Base-by-base conservation (phyloP, 2,329 filamentous ascomycete species). In the Colletotrichum theobromicola region DNA sequence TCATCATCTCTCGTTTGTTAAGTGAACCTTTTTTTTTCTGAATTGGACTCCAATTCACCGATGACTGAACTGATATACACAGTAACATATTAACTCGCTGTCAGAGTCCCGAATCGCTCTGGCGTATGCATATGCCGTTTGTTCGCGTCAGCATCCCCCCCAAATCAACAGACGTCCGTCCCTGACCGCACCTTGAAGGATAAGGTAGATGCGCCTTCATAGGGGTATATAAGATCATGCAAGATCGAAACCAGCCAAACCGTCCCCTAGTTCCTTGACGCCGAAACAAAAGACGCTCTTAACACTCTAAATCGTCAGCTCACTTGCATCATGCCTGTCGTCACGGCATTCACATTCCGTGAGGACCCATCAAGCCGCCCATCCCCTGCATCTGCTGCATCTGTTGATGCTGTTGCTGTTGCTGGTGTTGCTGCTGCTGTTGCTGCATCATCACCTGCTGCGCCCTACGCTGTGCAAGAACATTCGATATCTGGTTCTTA, bases 291-390 rank as follows among this genome's bases (percentile, higher is more conserved):
- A 61, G 30, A 67, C 73, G 65, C 73, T 66, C 70, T 21, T 60
- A 60, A 60, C 68, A 46, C 55, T 32, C 30, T 58, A 16, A 58
- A 18, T 58, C 6, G 30, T 21, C 26, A 21, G 28, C 5, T 34
- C 18, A 21, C 21, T 15, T 8, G 30, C n/a, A 12, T n/a, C 30
- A 32, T 32, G 26, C 13, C 32, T 30, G 3, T 10, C 35, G 2
- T 9, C 67, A 21, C 24, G 12, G 16, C 21, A 42, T 64, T 80
- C 83, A 88, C 86, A 88, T 88, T 50, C 85, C 87, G 77, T 88
- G 87, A 24, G 84, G 84, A 15, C 86, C 86, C 87, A 89, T 89
- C 86, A 91, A 90, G 30, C 86, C 85, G 67, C 87, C 85, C 86
- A 90, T 90, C 8, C 87, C 87, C 73, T 89, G 87, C 84, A 90